Evolutionary conservation across 495 filamentous ascomycete genomes (phyloP).

Genomic region (Melanomma pulvis-pyrius): DNA sequence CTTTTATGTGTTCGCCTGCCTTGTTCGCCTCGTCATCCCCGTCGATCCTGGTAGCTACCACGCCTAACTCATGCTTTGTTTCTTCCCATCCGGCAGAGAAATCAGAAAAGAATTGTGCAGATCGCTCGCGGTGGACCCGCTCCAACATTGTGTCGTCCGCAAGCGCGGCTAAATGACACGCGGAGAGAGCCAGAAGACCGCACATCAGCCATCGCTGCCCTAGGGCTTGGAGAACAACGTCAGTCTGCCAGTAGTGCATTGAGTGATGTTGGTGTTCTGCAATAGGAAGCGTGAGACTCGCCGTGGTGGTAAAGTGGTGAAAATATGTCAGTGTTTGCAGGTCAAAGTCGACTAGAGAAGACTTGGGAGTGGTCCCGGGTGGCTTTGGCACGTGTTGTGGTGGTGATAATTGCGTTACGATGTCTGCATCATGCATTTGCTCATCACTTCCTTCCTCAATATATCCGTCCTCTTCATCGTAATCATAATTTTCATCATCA

Average conservation of each 20-base stretch:
- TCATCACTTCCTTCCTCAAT: neutral
- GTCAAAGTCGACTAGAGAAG: constrained; percentile 33
- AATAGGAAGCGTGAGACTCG: constrained; percentile 45
- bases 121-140: neutral
- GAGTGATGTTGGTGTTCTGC: neutral
- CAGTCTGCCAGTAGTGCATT: constrained; percentile 39
- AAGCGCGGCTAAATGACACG: neutral
- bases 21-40: constrained; percentile 13
- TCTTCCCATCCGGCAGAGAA: neutral
- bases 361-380: neutral
- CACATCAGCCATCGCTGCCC: neutral
- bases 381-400: neutral
- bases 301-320: constrained; percentile 46
- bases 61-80: neutral
- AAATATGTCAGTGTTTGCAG: constrained; percentile 45
- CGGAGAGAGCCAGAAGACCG: neutral
- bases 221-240: constrained; percentile 1
- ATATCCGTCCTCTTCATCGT: neutral
- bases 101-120: neutral
- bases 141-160: neutral
- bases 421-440: neutral
- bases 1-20: constrained; percentile 26
- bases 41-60: neutral
- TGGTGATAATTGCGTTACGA: neutral
- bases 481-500: neutral